These are phyloP conservation scores for Phycomyces blakesleeanus DNA, from an alignment of 192 early-diverging fungal genomes.

Conservation along the genomic window DNA sequence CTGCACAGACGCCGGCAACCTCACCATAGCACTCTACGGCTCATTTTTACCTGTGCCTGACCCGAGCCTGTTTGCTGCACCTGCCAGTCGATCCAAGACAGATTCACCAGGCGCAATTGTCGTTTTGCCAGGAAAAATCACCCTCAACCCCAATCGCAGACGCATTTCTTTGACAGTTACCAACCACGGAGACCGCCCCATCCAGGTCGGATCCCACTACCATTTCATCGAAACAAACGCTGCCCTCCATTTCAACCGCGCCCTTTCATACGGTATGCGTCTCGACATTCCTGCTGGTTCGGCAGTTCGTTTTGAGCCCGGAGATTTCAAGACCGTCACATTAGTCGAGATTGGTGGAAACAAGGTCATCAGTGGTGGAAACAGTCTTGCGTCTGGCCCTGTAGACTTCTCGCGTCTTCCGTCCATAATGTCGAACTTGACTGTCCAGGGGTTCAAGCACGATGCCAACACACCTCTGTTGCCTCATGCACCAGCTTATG, in stretches of 20 bases:
- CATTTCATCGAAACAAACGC: slow-evolving; percentile 95
- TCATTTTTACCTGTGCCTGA: slow-evolving; percentile 79
- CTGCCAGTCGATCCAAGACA: slow-evolving; percentile 28
- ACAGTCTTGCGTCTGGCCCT: slow-evolving; percentile 70
- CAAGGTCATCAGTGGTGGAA: slow-evolving; percentile 80
- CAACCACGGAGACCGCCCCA: slow-evolving; percentile 91
- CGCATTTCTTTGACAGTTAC: slow-evolving; percentile 71
- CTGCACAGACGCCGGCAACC: slow-evolving; percentile 74
- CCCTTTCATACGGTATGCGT: slow-evolving; percentile 76
- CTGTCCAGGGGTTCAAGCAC: slow-evolving; percentile 59
- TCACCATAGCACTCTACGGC: slow-evolving; percentile 83
- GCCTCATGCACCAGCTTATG: slow-evolving; percentile 49
- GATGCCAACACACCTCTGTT: slow-evolving; percentile 49
- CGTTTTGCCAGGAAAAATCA: slow-evolving; percentile 62
- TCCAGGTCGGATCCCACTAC: slow-evolving; percentile 92
- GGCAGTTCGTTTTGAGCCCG: slow-evolving; percentile 94
- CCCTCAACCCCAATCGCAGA: slow-evolving; percentile 73
- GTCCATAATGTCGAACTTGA: slow-evolving; percentile 50
- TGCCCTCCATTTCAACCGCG: slow-evolving; percentile 77
- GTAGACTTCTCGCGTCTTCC: slow-evolving; percentile 52
- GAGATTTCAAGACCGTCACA: slow-evolving; percentile 82
- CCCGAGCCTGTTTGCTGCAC: slow-evolving; percentile 47
- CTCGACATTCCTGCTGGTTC: slow-evolving; percentile 94
- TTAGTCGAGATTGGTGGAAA: slow-evolving; percentile 83
- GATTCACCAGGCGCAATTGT: slow-evolving; percentile 62